Base-by-base conservation (phyloP, 805 yeast species). In the Wickerhamomyces queroliae region DNA sequence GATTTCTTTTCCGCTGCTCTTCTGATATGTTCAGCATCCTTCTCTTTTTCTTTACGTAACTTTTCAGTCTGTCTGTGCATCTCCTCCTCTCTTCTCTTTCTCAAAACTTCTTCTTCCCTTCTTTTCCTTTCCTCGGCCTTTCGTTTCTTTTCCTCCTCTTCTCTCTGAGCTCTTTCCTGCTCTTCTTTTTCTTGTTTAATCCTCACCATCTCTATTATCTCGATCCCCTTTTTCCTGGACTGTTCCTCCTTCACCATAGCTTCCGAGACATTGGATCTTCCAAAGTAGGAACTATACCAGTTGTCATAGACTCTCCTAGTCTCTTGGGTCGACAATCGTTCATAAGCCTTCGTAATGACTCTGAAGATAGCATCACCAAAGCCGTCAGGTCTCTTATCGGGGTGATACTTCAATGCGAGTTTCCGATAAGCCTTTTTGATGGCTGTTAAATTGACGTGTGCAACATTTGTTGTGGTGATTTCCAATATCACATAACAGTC, bases 341-440 rank as follows among this genome's bases (percentile, higher is more conserved):
- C 52, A 7, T 48, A 42, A 0, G 58, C 43, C 9, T 25, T 35
- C 13, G 36, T 46, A 5, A 52, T 20, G 3, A 43, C 26, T 21
- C 46, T 46, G 38, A 53, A 53, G 2, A 52, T 32, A 2, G 42
- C 37, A 12, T 43, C 48, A 10, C 40, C 51, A 1, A 38, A 42
- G 2, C 20, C 41, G 20, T 50, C 28, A 9, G 72, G 73, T 39
- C 84, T 81, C 62, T 85, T 84, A 56, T 85, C 95, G 0, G 95
- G 95, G 54, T 85, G 95, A 54, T 72, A 78, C 43, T 65, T 66
- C 44, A 85, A 67, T 3, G 91, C 91, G 48, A 74, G 72, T 52
- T 74, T 77, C 44, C 88, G 67, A 62, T 80, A 86, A 0, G 91
- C 87, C 59, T 80, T 83, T 59, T 82, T 86, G 53, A 86, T 72